These are phyloP conservation scores for Pestalotiopsis sp. DNA, from an alignment of 2,329 filamentous ascomycete species.

Conservation along the genomic window DNA sequence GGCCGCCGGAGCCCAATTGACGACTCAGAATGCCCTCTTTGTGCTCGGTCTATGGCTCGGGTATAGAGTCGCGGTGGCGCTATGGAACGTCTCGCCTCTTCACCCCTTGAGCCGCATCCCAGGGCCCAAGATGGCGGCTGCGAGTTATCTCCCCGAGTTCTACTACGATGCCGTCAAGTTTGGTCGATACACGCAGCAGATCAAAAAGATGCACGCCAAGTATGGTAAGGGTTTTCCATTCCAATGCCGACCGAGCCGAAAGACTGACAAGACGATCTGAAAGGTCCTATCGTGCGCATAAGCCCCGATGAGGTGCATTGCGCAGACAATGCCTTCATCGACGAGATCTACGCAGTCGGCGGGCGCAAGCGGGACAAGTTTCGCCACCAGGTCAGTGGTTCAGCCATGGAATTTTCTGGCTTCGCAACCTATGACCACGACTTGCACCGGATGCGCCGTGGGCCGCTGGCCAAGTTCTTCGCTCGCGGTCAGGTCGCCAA, in stretches of 20 bases:
- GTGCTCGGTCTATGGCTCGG: constrained; percentile 29
- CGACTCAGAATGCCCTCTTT: constrained; percentile 13
- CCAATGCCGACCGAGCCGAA: background rate
- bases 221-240: constrained; percentile 31
- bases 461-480: constrained; percentile 36
- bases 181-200: constrained; percentile 37
- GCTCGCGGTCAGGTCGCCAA: constrained; percentile 27
- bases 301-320: constrained; percentile 43
- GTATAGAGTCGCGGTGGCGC: constrained; percentile 29
- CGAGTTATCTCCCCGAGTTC: constrained; percentile 39
- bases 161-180: constrained; percentile 39
- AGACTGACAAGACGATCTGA: background rate
- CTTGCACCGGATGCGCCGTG: constrained; percentile 34
- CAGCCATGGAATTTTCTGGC: constrained; percentile 22
- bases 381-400: constrained; percentile 21
- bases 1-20: background rate
- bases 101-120: constrained; percentile 41
- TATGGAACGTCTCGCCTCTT: constrained; percentile 42
- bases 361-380: constrained; percentile 28
- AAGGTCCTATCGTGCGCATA: constrained; percentile 39
- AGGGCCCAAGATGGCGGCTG: constrained; percentile 39
- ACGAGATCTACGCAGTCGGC: constrained; percentile 39
- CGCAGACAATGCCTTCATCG: constrained; percentile 35
- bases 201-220: constrained; percentile 38
- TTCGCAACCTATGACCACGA: constrained; percentile 31